A percentile compares a stretch with the other conserved stretches of the same genome.
phyloP scores from a whole-genome alignment of 1,284 basidiomycete genomes.

The Marasmius tenuissimus region DNA sequence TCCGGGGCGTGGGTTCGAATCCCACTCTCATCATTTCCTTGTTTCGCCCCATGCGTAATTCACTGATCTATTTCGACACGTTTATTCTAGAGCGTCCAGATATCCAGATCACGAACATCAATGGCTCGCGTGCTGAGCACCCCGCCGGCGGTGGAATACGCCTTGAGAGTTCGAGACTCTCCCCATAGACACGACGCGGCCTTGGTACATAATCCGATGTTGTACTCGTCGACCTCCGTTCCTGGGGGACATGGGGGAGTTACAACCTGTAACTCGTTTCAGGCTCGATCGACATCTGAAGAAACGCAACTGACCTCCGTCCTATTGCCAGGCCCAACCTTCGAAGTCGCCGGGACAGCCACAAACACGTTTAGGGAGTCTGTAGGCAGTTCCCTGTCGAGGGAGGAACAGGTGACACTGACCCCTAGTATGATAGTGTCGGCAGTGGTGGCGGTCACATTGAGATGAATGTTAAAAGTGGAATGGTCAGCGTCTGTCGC shows the following conservation, averaged over 20 bases:
- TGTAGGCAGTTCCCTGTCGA: not conserved
- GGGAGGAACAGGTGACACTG: not conserved
- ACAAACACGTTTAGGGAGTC: not conserved
- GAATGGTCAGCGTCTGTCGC: not conserved
- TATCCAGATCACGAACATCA: too few relatives aligned
- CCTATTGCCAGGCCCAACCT: not conserved
- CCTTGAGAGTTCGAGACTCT: not conserved
- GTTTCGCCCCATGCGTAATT: too few relatives aligned
- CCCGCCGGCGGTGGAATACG: not conserved
- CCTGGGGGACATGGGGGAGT: not conserved
- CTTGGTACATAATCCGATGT: not conserved
- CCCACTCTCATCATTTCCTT: constrained; percentile 25
- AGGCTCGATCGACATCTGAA: not conserved
- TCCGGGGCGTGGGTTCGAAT: constrained; percentile 43
- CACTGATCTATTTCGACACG: too few relatives aligned
- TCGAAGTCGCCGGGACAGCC: not conserved
- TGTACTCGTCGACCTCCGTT: not conserved
- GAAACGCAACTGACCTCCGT: not conserved
- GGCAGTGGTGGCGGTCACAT: not conserved
- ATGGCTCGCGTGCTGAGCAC: too few relatives aligned
- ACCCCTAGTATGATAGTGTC: not conserved
- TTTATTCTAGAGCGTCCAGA: too few relatives aligned
- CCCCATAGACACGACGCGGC: not conserved
- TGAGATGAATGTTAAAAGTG: not conserved
- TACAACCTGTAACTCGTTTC: not conserved